Conservation (phyloP, 2,329 filamentous ascomycete species). For the Orbilia ellipsospora region DNA sequence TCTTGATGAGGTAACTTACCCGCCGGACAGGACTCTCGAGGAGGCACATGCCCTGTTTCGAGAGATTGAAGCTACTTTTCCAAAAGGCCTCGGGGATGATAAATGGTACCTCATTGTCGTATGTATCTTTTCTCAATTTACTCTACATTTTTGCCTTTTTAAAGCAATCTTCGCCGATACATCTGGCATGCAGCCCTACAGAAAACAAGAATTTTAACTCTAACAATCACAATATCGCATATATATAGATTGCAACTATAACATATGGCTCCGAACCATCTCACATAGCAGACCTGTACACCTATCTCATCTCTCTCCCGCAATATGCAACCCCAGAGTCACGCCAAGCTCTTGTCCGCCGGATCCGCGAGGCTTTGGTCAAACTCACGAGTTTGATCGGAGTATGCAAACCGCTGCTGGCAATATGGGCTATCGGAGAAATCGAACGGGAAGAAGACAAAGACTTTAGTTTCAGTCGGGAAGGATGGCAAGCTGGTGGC, state of each 20-base stretch:
- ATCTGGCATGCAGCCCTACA: too few relatives aligned
- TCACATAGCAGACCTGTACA: slow-evolving; percentile 68
- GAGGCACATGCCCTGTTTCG: slow-evolving; percentile 64
- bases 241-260: slow-evolving; percentile 62
- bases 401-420: slow-evolving; percentile 72
- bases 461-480: slow-evolving; percentile 68
- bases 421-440: slow-evolving; percentile 69
- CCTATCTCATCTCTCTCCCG: slow-evolving; percentile 67
- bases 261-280: slow-evolving; percentile 68
- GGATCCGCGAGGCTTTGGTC: slow-evolving; percentile 70
- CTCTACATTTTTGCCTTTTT: neutral
- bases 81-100: slow-evolving; percentile 63
- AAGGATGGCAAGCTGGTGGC: slow-evolving; percentile 70
- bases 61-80: slow-evolving; percentile 64
- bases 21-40: slow-evolving; percentile 61
- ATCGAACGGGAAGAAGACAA: slow-evolving; percentile 69
- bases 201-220: neutral
- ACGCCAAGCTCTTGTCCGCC: slow-evolving; percentile 66
- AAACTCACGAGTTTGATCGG: slow-evolving; percentile 71
- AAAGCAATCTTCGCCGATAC: neutral
- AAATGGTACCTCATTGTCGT: slow-evolving; percentile 66
- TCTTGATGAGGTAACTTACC: slow-evolving; percentile 15
- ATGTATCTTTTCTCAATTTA: slow-evolving; percentile 12
- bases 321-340: slow-evolving; percentile 64
- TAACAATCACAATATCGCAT: neutral